Evolutionary conservation across 805 yeast species (phyloP).

Genomic region (Starmerella davenportii): DNA sequence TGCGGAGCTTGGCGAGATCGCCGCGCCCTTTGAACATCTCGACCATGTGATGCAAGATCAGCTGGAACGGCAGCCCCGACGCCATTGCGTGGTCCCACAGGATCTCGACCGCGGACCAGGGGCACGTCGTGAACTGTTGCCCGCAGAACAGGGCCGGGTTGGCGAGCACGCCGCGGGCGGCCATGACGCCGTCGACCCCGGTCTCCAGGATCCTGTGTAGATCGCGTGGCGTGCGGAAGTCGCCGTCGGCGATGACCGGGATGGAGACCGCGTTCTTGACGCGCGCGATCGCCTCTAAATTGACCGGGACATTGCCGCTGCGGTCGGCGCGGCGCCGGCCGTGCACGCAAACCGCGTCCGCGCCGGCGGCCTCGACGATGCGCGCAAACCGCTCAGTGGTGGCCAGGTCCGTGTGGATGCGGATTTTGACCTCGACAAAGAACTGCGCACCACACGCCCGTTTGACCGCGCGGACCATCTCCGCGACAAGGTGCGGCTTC

Average conservation of each 20-base stretch:
- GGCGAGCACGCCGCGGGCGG: conserved; percentile 69
- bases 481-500: conserved; percentile 59
- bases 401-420: conserved; percentile 60
- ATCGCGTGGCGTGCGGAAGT: conserved; percentile 55
- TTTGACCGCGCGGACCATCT: conserved; percentile 74
- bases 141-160: conserved; percentile 86
- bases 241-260: conserved; percentile 97
- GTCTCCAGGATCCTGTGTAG: conserved; percentile 50
- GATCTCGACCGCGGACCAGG: conserved; percentile 80
- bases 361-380: conserved; percentile 69
- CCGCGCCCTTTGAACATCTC: conserved; percentile 51
- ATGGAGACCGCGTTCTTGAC: conserved; percentile 36
- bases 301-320: conserved; percentile 56
- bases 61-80: conserved; percentile 70
- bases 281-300: conserved; percentile 59
- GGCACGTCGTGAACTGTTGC: conserved; percentile 34
- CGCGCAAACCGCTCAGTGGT: conserved; percentile 60
- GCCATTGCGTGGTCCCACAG: conserved; percentile 64
- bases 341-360: conserved; percentile 84
- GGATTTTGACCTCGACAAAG: conserved; percentile 78
- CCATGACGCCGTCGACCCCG: conserved; percentile 84
- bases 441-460: conserved; percentile 48
- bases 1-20: conserved; percentile 21
- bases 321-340: conserved; percentile 78
- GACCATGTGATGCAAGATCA: conserved; percentile 71